Evolutionary conservation across 495 filamentous ascomycete genomes (phyloP), one percentile per base, ranked within the genome.

Genomic region (Penicillium riverlandense): DNA sequence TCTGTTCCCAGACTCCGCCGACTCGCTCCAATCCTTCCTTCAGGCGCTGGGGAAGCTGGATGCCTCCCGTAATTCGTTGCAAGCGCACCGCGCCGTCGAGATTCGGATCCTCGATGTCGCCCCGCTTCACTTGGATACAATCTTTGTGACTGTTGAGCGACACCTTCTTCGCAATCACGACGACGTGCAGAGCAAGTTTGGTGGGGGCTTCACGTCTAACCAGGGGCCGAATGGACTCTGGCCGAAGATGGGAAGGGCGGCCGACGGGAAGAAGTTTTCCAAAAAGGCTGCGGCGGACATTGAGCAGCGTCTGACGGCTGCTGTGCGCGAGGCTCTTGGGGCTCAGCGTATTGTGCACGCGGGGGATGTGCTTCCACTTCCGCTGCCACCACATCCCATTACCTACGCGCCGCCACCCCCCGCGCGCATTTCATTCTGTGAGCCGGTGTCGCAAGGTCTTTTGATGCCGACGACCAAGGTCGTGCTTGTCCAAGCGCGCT

Each of bases 321-420:
- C 88, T n/a, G 76, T 96, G 27, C 79, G 87, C 13, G 77, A 84
- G 40, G 85, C 89, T 3, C 62, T 96, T 35, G 68, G 74, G 11
- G 72, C 76, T 8, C 71, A 88, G 22, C 80, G 80, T 35, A 72
- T 98, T 11, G 78, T 95, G 10, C 92, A 94, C 57, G 74, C 80
- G 11, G 88, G 87, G 2, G 92, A 97, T 56, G 63, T 90, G 35
- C 77, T 98, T 45, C 84, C 86, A 1, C 70, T 98, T 33, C 87
- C 86, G 6, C 66, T 95, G 13, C 84, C 86, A 12, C 76, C 86
- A n/a, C 88, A 96, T 65, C 86, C 88, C 8, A 88, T 92, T 49
- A 96, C 86, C 31, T 90, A 90, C 67, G 85, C 83, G 11, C 80
- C 84, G 6, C 78, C 87, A 12, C 86, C 84, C n/a, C 88, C 86